Evolutionary conservation across 768 basidiomycete genomes (phyloP).

Genomic region (Hygrophoropsis aurantiaca): DNA sequence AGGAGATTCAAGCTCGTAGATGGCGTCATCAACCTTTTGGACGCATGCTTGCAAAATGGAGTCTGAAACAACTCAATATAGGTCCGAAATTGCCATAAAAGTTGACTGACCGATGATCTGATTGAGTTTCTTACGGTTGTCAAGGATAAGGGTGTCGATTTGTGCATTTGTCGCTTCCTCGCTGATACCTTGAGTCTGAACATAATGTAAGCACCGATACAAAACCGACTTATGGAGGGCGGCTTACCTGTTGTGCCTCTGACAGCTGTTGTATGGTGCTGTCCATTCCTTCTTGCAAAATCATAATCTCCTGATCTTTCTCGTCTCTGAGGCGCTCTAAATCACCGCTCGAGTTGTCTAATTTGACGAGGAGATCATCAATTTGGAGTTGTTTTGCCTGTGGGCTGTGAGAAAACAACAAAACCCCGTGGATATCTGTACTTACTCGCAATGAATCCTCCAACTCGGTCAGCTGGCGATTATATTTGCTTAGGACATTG

Average conservation of each 20-base stretch:
- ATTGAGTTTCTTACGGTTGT: slow-evolving; percentile 97
- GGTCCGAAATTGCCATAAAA: slow-evolving; percentile 12
- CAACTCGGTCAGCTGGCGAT: slow-evolving; percentile 93
- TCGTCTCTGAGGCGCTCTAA: slow-evolving; percentile 85
- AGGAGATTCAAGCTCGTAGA: slow-evolving; percentile 97
- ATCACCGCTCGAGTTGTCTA: slow-evolving; percentile 74
- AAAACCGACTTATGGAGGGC: not conserved
- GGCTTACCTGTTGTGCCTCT: slow-evolving; percentile 77
- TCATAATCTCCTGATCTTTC: slow-evolving; percentile 95
- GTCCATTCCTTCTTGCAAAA: slow-evolving; percentile 95
- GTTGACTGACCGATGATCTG: slow-evolving; percentile 77
- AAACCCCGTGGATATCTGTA: not conserved
- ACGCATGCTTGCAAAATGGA: slow-evolving; percentile 96
- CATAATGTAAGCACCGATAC: slow-evolving; percentile 4
- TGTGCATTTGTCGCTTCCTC: slow-evolving; percentile 95
- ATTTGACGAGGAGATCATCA: slow-evolving; percentile 82
- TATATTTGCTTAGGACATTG: slow-evolving; percentile 85
- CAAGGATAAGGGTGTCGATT: slow-evolving; percentile 94
- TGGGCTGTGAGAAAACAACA: slow-evolving; percentile 1
- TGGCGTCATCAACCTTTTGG: slow-evolving; percentile 94
- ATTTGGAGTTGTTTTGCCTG: slow-evolving; percentile 96
- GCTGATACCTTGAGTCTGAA: slow-evolving; percentile 75
- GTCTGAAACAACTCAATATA: slow-evolving; percentile 49
- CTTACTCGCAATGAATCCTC: slow-evolving; percentile 90
- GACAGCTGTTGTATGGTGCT: slow-evolving; percentile 84